These are phyloP conservation scores for Chimonanthus praecox DNA, from an alignment of 164 flowering plant genomes.

Conservation along the genomic window DNA sequence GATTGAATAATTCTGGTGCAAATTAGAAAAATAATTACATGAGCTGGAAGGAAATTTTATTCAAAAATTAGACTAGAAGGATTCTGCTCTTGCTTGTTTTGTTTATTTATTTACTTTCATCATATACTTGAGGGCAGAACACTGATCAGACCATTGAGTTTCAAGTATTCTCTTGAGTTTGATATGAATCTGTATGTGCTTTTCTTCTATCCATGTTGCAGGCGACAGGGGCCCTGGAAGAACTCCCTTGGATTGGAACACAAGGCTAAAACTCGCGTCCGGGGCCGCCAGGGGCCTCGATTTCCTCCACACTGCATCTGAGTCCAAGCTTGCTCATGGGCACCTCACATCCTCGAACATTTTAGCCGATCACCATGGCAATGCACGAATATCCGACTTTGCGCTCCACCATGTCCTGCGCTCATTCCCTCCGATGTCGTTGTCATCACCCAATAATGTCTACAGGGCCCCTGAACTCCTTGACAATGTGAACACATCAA, in stretches of 20 bases:
- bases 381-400: conserved; percentile 33
- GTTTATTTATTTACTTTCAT: no score
- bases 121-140: no score
- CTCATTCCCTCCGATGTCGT: conserved; percentile 2
- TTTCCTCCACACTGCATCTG: conserved; percentile 26
- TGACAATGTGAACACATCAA: neutral
- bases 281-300: conserved; percentile 41
- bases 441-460: conserved; percentile 8
- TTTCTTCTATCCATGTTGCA: conserved; percentile 7
- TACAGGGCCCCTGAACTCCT: conserved; percentile 31
- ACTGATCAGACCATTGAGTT: no score
- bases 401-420: conserved; percentile 30
- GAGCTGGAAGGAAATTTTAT: no score
- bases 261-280: conserved; percentile 34
- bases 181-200: no score
- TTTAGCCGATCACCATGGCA: conserved; percentile 25
- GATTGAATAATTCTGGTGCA: no score
- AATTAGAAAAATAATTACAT: no score
- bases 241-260: conserved; percentile 36
- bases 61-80: no score
- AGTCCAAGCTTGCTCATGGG: conserved; percentile 33
- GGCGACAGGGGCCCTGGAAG: conserved; percentile 42
- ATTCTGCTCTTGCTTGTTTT: no score
- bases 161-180: no score
- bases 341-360: conserved; percentile 39